Evolutionary conservation across 78 protist genomes (phyloP).

Genomic region (Dictyostelium intermedium): DNA sequence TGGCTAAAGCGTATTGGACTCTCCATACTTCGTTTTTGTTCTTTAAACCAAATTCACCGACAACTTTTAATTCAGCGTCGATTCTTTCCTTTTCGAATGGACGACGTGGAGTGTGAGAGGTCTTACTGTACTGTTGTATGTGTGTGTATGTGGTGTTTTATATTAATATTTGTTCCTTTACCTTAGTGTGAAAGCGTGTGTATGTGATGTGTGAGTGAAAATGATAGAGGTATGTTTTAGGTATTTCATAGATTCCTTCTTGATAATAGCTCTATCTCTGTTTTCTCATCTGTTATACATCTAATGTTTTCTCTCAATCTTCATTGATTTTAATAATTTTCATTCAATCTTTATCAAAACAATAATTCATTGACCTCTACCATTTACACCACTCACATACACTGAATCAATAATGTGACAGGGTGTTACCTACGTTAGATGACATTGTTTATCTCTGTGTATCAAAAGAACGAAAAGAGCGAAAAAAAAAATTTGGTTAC

Average conservation of each 20-base stretch:
- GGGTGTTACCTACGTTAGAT: neutral
- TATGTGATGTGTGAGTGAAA: too few species aligned
- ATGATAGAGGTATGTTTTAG: too few species aligned
- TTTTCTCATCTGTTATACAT: too few species aligned
- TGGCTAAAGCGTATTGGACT: conserved; percentile 95
- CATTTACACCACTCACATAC: neutral
- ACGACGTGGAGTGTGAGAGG: conserved; percentile 96
- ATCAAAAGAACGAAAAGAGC: neutral
- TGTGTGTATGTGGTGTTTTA: too few species aligned
- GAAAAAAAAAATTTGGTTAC: neutral
- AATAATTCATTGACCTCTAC: neutral
- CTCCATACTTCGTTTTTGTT: conserved; percentile 99
- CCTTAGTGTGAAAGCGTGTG: too few species aligned
- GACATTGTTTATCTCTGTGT: neutral
- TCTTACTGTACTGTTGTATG: conserved; percentile 88
- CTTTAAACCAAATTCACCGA: conserved; percentile 98
- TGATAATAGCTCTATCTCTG: too few species aligned
- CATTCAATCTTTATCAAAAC: neutral
- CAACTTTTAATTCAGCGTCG: conserved; percentile 94
- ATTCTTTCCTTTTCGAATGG: conserved; percentile 99
- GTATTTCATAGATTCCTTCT: too few species aligned
- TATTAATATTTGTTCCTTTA: too few species aligned
- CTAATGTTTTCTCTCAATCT: too few species aligned
- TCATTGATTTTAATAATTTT: neutral
- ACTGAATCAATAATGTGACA: neutral